Conservation (phyloP, 495 filamentous ascomycete species). For the Aspergillus taichungensis region DNA sequence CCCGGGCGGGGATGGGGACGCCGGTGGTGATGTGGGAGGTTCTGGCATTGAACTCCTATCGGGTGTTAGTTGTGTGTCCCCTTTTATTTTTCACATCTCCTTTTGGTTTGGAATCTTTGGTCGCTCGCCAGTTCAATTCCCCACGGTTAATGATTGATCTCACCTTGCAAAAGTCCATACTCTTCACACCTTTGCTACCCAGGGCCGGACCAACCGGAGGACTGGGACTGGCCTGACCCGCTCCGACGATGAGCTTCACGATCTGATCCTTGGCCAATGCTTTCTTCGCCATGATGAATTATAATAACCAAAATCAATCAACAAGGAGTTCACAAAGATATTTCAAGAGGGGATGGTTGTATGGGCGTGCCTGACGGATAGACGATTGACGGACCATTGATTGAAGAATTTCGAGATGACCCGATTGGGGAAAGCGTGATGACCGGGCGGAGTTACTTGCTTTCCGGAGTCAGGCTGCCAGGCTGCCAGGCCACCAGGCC, state of each 20-base stretch:
- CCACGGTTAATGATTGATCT: conserved; percentile 16
- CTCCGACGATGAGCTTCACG: conserved; percentile 96
- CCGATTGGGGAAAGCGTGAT: conserved; percentile 2
- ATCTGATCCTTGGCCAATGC: conserved; percentile 67
- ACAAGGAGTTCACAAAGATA: no score
- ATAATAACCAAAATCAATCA: no score
- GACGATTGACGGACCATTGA: background rate
- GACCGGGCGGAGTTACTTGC: conserved; percentile 10
- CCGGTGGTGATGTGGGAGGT: conserved; percentile 78
- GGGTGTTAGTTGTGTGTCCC: background rate
- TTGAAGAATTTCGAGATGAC: background rate
- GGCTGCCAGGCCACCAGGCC: no score
- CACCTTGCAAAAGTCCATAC: conserved; percentile 99
- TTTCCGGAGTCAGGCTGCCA: background rate
- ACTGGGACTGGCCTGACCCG: conserved; percentile 91
- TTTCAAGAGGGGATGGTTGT: no score
- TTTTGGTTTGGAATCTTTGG: no score
- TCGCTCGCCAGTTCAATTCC: no score
- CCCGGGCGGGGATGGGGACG: conserved; percentile 78
- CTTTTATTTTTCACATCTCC: no score
- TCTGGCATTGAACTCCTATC: conserved; percentile 93
- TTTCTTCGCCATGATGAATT: conserved; percentile 66
- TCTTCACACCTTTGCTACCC: conserved; percentile 96
- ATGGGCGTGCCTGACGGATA: background rate
- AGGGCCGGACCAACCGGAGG: conserved; percentile 97